A percentile compares a stretch with the other conserved stretches of the same genome.
These are phyloP conservation scores for Rhodamnia rubescens DNA, from an alignment of 345 rosid species.

Conservation along the genomic window DNA sequence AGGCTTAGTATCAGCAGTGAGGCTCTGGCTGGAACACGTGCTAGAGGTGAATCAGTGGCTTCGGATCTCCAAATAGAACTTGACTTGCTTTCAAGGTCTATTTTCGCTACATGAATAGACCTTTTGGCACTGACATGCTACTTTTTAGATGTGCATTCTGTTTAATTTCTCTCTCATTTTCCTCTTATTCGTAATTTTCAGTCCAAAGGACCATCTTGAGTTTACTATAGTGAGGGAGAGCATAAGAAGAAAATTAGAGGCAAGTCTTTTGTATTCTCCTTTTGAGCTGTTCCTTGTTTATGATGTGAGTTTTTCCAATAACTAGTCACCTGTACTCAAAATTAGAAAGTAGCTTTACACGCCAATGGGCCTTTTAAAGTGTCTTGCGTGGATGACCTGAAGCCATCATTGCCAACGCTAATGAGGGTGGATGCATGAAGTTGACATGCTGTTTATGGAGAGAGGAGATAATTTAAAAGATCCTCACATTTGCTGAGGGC, in stretches of 20 bases:
- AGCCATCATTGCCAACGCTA: neutral
- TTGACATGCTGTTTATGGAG: neutral
- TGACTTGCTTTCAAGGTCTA: slow-evolving; percentile 71
- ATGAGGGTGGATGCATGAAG: neutral
- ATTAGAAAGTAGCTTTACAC: neutral
- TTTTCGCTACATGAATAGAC: neutral
- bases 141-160: neutral
- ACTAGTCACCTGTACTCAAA: neutral
- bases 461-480: neutral
- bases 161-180: neutral
- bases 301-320: neutral
- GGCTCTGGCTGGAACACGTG: slow-evolving; percentile 87
- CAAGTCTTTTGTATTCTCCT: slow-evolving; percentile 13
- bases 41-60: slow-evolving; percentile 58
- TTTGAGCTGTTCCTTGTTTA: neutral
- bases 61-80: slow-evolving; percentile 62
- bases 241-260: slow-evolving; percentile 65
- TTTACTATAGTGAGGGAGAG: slow-evolving; percentile 76
- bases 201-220: slow-evolving; percentile 83
- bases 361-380: neutral
- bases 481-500: neutral
- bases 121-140: neutral
- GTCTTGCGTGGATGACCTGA: neutral
- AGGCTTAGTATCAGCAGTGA: slow-evolving; percentile 60
- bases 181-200: slow-evolving; percentile 10